These are phyloP conservation scores for Kitagawia praeruptora DNA, from an alignment of 129 eudicot genomes.

Conservation along the genomic window DNA sequence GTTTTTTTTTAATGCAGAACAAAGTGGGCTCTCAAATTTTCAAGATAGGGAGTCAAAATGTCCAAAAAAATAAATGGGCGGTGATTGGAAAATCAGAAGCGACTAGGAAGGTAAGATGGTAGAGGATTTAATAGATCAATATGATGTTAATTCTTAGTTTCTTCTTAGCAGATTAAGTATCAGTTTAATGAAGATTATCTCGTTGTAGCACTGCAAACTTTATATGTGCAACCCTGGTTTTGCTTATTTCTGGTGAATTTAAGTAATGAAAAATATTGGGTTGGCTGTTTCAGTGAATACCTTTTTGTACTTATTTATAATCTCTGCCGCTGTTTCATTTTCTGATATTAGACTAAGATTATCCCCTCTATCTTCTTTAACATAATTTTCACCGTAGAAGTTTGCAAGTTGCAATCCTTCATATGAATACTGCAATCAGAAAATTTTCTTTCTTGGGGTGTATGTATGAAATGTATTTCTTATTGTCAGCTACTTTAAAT, in stretches of 20 bases:
- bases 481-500: neutral
- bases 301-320: neutral
- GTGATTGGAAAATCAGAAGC: constrained; percentile 53
- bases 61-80: constrained; percentile 77
- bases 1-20: constrained; percentile 43
- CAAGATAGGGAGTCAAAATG: constrained; percentile 61
- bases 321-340: neutral
- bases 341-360: neutral
- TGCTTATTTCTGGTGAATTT: neutral
- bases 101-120: constrained; percentile 60
- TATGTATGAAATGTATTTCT: neutral
- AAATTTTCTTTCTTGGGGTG: neutral
- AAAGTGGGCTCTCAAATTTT: constrained; percentile 48
- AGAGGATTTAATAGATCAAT: neutral
- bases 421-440: neutral
- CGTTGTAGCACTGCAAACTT: neutral
- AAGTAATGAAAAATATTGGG: neutral
- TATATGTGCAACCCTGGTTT: neutral
- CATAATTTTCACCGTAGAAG: neutral
- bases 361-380: neutral
- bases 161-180: neutral
- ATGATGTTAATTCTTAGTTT: constrained; percentile 6
- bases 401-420: neutral
- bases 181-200: neutral
- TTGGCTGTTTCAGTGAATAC: neutral